Conservation (phyloP, 352 stramenopile genomes). For the Thraustotheca clavata region DNA sequence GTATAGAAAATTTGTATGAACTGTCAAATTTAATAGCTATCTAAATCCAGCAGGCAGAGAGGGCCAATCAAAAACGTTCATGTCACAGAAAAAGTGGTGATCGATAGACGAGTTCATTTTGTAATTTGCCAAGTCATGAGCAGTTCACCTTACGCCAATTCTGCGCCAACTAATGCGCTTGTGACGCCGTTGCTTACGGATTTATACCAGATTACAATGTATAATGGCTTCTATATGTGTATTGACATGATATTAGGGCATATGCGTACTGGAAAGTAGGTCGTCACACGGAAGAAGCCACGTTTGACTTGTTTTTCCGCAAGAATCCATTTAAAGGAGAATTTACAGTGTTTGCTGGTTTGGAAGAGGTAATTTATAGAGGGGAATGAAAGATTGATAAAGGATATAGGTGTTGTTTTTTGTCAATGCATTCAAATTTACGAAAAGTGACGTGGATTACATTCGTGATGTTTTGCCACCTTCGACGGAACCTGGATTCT, state of each 20-base stretch:
- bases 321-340: slow-evolving; percentile 99
- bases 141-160: background rate
- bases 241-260: slow-evolving; percentile 91
- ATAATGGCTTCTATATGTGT: too few species aligned
- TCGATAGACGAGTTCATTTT: background rate
- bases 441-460: slow-evolving; percentile 90
- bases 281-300: slow-evolving; percentile 87
- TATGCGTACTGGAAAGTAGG: slow-evolving; percentile 98
- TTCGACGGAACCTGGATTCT: slow-evolving; percentile 91
- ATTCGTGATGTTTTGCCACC: slow-evolving; percentile 73
- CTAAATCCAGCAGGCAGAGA: slow-evolving; percentile 3
- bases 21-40: background rate
- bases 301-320: slow-evolving; percentile 98
- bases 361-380: slow-evolving; percentile 60
- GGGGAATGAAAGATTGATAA: slow-evolving; percentile 23
- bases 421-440: slow-evolving; percentile 93
- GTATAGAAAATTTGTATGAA: slow-evolving; percentile 4
- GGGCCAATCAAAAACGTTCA: background rate
- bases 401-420: slow-evolving; percentile 67
- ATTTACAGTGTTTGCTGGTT: slow-evolving; percentile 91
- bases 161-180: slow-evolving; percentile 87
- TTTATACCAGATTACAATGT: slow-evolving; percentile 96
- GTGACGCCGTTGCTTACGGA: slow-evolving; percentile 96
- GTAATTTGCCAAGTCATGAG: background rate
- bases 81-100: background rate